Base-by-base conservation (phyloP, 2,329 filamentous ascomycete species). In the Pseudopyrenochaeta lycopersici region DNA sequence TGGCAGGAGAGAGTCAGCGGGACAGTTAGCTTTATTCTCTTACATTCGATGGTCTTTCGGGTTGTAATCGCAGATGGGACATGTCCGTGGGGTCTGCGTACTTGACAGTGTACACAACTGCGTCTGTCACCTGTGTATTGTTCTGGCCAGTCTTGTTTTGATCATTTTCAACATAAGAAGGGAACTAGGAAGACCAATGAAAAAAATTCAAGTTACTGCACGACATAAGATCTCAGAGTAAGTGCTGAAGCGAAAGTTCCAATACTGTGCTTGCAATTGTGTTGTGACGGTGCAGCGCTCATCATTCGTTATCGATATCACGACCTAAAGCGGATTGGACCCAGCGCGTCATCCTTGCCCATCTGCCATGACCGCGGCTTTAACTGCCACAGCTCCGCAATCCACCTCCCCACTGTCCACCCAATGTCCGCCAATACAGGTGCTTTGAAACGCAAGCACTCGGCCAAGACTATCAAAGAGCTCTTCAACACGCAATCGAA, bases 401-500 rank as follows among this genome's bases (percentile, higher is more conserved):
- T 49, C 38, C 56, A 54, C 47, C 41, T 44, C 56, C 39, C 41
- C 39, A 54, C 57, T 27, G 36, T 47, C 47, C 49, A 42, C 52
- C 67, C 69, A 73, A 74, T 74, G 72, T 74, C 72, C 60, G 57
- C 60, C 52, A 65, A 63, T 55, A 30, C 67, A 48, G 63, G 62
- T 54, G 63, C 70, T 47, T 63, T 70, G 55, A 75, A 76, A 69
- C 69, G 73, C 39, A 76, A 75, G 67, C 71, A 74, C 59, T 63
- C 72, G 54, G 64, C 54, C 46, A 68, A 70, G 53, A 73, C 69
- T 10, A 74, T 73, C 56, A 69, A 66, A 38, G 70, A 73, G 45
- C 70, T 73, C 51, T 74, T 74, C 53, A 74, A 62, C 39, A 67
- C 67, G 9, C 72, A 75, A 49, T 67, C 70, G 21, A 75, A 75